Evolutionary conservation across 257 asterid genomes (phyloP).

Genomic region (Henckelia pumila): DNA sequence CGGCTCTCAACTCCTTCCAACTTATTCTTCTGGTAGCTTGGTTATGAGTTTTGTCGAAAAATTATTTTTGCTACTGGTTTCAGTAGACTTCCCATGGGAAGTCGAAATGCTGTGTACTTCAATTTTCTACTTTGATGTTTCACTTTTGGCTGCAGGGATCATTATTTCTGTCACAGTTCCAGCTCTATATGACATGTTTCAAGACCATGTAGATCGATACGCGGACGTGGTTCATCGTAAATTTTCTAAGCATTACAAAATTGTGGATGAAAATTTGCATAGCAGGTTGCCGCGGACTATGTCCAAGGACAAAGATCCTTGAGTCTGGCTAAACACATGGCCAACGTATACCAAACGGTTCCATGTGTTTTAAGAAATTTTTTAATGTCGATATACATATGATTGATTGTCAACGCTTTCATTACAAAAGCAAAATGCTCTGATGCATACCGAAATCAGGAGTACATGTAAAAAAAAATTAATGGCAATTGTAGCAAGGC

Average conservation of each 20-base stretch:
- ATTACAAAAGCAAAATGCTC: neutral
- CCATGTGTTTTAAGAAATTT: neutral
- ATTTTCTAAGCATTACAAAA: conserved; percentile 72
- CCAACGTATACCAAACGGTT: neutral
- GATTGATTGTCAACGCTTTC: neutral
- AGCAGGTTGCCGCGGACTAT: conserved; percentile 62
- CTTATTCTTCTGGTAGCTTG: conserved; percentile 2
- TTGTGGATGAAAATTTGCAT: conserved; percentile 74
- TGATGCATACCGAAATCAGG: neutral
- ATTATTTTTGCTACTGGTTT: neutral
- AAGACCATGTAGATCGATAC: conserved; percentile 57
- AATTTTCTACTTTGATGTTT: conserved; percentile 7
- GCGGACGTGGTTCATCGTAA: conserved; percentile 62
- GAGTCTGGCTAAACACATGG: conserved; percentile 11
- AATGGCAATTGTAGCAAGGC: neutral
- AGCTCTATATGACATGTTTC: conserved; percentile 66
- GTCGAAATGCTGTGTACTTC: neutral
- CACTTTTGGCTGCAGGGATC: conserved; percentile 50
- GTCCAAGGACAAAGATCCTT: conserved; percentile 58
- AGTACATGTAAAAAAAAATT: neutral
- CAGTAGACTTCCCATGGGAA: neutral
- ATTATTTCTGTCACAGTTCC: conserved; percentile 69
- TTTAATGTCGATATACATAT: neutral
- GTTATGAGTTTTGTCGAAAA: neutral
- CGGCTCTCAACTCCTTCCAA: neutral